A percentile compares a stretch with the other conserved stretches of the same genome.
Evolutionary conservation across 2,329 filamentous ascomycete species (phyloP).

Genomic region (Cyphellophora europaea): DNA sequence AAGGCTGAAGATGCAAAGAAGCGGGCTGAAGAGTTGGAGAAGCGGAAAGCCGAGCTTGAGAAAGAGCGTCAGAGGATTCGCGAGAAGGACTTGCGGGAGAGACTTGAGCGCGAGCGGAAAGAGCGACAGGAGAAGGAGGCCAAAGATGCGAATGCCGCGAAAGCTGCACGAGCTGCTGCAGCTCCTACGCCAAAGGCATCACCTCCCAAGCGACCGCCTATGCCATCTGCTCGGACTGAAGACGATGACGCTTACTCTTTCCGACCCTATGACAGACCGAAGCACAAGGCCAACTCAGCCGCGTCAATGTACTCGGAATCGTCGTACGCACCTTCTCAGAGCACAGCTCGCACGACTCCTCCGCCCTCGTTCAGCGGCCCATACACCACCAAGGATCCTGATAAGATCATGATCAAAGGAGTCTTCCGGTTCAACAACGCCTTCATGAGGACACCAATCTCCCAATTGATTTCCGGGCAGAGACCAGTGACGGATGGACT

Average conservation of each 20-base stretch:
- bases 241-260: conserved; percentile 62
- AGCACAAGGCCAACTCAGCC: conserved; percentile 52
- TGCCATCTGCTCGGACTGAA: conserved; percentile 27
- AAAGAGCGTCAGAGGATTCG: conserved; percentile 18
- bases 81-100: conserved; percentile 18
- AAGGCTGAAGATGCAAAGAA: conserved; percentile 12
- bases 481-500: conserved; percentile 84
- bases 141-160: conserved; percentile 28
- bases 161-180: too few relatives aligned
- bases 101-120: conserved; percentile 22
- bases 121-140: conserved; percentile 25
- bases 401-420: conserved; percentile 91
- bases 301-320: conserved; percentile 71
- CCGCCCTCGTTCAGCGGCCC: conserved; percentile 68
- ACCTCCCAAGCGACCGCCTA: conserved; percentile 24
- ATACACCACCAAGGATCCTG: conserved; percentile 80
- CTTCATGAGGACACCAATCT: conserved; percentile 80
- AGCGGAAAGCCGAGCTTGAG: conserved; percentile 15
- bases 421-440: conserved; percentile 90
- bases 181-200: conserved; percentile 22
- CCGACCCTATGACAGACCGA: conserved; percentile 66
- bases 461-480: conserved; percentile 76
- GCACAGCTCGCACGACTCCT: conserved; percentile 73
- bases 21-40: conserved; percentile 16
- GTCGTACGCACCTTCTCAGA: conserved; percentile 76